phyloP scores from a whole-genome alignment of 805 yeast genomes.

The Blastobotrys terrestris region DNA sequence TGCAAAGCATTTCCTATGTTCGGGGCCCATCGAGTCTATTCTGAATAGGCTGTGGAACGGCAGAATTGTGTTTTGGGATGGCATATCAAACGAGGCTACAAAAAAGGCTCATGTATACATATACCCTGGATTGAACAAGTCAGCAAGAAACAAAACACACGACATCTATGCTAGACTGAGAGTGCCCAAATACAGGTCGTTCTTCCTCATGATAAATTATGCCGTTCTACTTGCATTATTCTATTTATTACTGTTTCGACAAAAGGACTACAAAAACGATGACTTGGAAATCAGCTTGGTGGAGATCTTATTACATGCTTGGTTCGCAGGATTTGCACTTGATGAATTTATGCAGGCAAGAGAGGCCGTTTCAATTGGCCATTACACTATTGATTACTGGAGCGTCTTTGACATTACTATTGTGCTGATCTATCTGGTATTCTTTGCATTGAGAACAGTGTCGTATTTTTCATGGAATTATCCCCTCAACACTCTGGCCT shows the following conservation, averaged over 20 bases:
- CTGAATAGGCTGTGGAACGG: constrained; percentile 29
- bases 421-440: constrained; percentile 17
- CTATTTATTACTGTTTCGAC: constrained; percentile 22
- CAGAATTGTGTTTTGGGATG: constrained; percentile 31
- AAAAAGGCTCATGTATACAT: constrained; percentile 23
- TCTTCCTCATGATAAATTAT: constrained; percentile 27
- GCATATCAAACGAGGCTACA: constrained; percentile 21
- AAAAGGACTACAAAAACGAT: constrained; percentile 6
- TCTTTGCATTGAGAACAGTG: constrained; percentile 18
- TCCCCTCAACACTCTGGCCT: constrained; percentile 20
- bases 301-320: constrained; percentile 53
- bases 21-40: constrained; percentile 25
- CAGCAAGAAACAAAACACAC: not conserved
- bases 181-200: constrained; percentile 28
- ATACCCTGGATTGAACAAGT: not conserved
- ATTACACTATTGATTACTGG: constrained; percentile 28
- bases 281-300: constrained; percentile 12
- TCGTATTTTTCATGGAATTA: constrained; percentile 15
- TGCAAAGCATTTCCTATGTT: constrained; percentile 26
- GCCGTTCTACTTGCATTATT: constrained; percentile 24
- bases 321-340: constrained; percentile 88
- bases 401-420: constrained; percentile 26
- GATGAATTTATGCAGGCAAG: constrained; percentile 66
- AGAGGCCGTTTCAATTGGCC: constrained; percentile 25
- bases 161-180: constrained; percentile 28